phyloP scores from a whole-genome alignment of 768 basidiomycete genomes.

The Termitomyces sp. region DNA sequence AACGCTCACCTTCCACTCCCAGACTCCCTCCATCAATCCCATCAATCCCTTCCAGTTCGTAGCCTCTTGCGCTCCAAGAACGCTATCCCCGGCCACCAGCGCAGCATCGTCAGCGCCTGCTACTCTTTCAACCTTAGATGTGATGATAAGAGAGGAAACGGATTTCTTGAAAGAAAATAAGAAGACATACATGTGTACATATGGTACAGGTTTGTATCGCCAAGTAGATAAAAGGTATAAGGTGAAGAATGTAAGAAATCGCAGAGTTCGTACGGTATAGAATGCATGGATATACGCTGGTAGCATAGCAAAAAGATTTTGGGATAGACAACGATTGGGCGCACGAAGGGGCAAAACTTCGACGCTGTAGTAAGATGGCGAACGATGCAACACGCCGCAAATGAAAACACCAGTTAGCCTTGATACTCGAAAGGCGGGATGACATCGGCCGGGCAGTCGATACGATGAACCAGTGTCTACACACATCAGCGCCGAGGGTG shows the following conservation, averaged over 20 bases:
- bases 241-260: not conserved
- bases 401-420: not conserved
- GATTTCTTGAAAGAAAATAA: not conserved
- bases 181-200: not conserved
- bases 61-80: too few relatives aligned
- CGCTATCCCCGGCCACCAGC: too few relatives aligned
- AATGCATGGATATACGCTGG: not conserved
- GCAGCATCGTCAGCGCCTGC: too few relatives aligned
- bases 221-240: not conserved
- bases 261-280: not conserved
- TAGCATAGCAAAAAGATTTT: not conserved
- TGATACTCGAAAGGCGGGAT: not conserved
- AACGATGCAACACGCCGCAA: not conserved
- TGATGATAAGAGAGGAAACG: not conserved
- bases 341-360: not conserved
- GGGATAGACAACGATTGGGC: not conserved
- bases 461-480: not conserved
- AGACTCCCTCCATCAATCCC: too few relatives aligned
- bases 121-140: too few relatives aligned
- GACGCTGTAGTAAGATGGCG: not conserved
- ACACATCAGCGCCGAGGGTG: not conserved
- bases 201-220: not conserved
- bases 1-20: too few relatives aligned
- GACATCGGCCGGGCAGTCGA: not conserved
- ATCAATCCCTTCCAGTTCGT: too few relatives aligned